A percentile compares a stretch with the other conserved stretches of the same genome.
phyloP scores from a whole-genome alignment of 2,329 filamentous ascomycete species.

The Trichoderma harzianum region DNA sequence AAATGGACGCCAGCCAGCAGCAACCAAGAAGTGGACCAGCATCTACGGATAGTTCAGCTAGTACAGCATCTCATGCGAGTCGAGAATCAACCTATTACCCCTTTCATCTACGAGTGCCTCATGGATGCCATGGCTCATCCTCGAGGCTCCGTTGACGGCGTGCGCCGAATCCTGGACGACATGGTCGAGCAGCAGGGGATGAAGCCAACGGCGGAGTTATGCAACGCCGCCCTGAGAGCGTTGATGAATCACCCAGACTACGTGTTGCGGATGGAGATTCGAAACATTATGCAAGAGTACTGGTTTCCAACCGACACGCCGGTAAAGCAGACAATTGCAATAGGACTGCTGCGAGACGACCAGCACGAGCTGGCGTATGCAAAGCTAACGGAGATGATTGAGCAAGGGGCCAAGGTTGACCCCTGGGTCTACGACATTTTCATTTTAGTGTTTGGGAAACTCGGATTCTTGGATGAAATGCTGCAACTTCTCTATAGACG shows the following conservation, averaged over 20 bases:
- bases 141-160: conserved; percentile 63
- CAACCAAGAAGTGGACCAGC: conserved; percentile 25
- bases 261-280: conserved; percentile 64
- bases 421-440: conserved; percentile 78
- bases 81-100: conserved; percentile 53
- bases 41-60: conserved; percentile 37
- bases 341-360: conserved; percentile 75
- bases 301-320: conserved; percentile 56
- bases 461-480: conserved; percentile 74
- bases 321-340: conserved; percentile 63
- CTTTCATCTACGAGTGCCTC: conserved; percentile 68
- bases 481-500: conserved; percentile 64
- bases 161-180: conserved; percentile 65
- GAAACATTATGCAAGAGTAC: conserved; percentile 68
- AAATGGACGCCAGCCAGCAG: conserved; percentile 22
- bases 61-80: conserved; percentile 57
- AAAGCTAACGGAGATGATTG: conserved; percentile 64
- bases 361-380: conserved; percentile 78
- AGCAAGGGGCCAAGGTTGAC: conserved; percentile 53
- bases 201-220: conserved; percentile 61
- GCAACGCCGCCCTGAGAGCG: conserved; percentile 68
- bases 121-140: conserved; percentile 68
- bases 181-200: conserved; percentile 61
- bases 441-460: conserved; percentile 67
- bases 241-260: conserved; percentile 86